Conservation (phyloP, 495 filamentous ascomycete genomes). For the Penicillium pancosmium region DNA sequence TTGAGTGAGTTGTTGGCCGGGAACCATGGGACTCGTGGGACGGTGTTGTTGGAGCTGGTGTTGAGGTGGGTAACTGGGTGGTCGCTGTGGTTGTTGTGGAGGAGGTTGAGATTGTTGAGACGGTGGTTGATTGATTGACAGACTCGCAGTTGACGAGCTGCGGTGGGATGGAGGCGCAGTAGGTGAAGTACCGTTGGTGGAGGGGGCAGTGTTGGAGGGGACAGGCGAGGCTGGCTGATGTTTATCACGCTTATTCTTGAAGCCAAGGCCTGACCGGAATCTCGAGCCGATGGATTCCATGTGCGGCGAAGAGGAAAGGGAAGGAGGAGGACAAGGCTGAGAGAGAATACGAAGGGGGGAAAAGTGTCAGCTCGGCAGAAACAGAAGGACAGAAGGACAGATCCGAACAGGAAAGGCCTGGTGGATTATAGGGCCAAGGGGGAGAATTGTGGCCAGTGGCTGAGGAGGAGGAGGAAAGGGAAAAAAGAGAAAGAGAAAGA, state of each 20-base stretch:
- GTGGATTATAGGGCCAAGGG: no score
- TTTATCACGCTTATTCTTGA: conserved; percentile 48
- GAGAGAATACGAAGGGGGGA: conserved; percentile 10
- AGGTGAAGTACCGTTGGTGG: conserved; percentile 39
- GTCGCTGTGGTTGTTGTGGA: conserved; percentile 61
- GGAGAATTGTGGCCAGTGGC: neutral
- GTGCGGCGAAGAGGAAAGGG: conserved; percentile 28
- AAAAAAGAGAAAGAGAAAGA: neutral
- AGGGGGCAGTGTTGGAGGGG: conserved; percentile 28
- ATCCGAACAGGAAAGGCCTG: no score
- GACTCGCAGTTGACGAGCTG: conserved; percentile 54
- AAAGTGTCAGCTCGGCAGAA: neutral
- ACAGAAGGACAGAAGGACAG: neutral
- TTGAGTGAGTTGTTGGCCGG: conserved; percentile 62
- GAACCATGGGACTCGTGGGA: conserved; percentile 56
- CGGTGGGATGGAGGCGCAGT: conserved; percentile 42
- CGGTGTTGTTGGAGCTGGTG: conserved; percentile 59
- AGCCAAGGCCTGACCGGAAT: conserved; percentile 47
- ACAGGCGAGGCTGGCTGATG: conserved; percentile 16
- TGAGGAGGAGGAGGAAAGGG: neutral
- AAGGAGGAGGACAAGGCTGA: conserved; percentile 15
- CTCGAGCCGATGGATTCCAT: conserved; percentile 56
- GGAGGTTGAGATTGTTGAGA: conserved; percentile 35
- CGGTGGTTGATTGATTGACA: conserved; percentile 48
- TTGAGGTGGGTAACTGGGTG: conserved; percentile 71